These are phyloP conservation scores for Cytospora chrysosperma DNA, from an alignment of 2,329 filamentous ascomycete genomes.

Conservation along the genomic window DNA sequence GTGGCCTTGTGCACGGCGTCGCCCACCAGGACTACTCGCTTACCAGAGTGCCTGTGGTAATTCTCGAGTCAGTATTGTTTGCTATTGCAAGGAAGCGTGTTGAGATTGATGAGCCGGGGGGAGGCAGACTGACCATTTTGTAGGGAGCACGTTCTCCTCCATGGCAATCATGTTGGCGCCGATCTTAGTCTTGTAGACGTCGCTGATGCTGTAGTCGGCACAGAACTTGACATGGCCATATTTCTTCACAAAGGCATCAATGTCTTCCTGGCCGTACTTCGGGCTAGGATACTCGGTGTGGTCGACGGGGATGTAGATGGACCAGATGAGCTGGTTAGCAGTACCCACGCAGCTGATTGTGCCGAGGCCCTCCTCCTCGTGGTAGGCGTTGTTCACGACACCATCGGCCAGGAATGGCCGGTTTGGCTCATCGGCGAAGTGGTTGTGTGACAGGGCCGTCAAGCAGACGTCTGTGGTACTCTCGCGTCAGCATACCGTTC, in stretches of 20 bases:
- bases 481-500: neutral
- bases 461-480: neutral
- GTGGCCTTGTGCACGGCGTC: slow-evolving; percentile 25
- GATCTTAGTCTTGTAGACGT: neutral
- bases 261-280: neutral
- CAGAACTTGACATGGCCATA: neutral
- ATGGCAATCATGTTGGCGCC: slow-evolving; percentile 24
- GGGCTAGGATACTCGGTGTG: neutral
- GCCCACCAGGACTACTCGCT: slow-evolving; percentile 13
- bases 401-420: neutral
- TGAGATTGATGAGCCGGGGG: no score
- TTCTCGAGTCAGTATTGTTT: neutral
- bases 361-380: neutral
- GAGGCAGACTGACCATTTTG: slow-evolving; percentile 19
- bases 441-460: neutral
- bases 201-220: neutral
- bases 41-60: slow-evolving; percentile 14
- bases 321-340: neutral
- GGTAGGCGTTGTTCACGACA: neutral
- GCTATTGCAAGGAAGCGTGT: no score
- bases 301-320: neutral
- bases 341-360: neutral
- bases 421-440: neutral
- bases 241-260: neutral
- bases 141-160: slow-evolving; percentile 26